Evolutionary conservation across 805 yeast genomes (phyloP).

Genomic region (Metschnikowia similis): DNA sequence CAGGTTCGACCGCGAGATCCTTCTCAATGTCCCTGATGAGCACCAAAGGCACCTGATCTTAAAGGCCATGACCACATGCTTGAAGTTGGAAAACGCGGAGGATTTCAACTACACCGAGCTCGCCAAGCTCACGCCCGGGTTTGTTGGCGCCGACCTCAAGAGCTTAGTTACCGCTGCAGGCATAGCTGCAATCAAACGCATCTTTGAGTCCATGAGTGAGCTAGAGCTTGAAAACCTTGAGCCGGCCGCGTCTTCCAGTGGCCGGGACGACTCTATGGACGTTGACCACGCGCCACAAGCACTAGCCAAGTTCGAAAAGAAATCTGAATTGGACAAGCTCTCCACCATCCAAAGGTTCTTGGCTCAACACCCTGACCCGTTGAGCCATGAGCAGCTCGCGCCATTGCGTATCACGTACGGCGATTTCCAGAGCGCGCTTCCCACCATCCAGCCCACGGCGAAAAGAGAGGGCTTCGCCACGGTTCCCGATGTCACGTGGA

Average conservation of each 20-base stretch:
- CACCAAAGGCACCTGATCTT: conserved; percentile 71
- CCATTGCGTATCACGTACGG: conserved; percentile 71
- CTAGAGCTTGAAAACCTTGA: conserved; percentile 21
- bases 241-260: neutral
- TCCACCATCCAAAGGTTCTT: conserved; percentile 75
- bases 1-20: conserved; percentile 90
- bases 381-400: conserved; percentile 68
- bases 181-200: conserved; percentile 86
- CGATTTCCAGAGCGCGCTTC: conserved; percentile 82
- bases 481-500: conserved; percentile 96
- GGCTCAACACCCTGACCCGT: conserved; percentile 69
- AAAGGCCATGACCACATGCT: conserved; percentile 60
- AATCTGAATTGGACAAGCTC: conserved; percentile 32
- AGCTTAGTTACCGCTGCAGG: conserved; percentile 96
- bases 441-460: conserved; percentile 94
- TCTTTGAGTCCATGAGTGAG: conserved; percentile 59
- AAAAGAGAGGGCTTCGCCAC: conserved; percentile 98
- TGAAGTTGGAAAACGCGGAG: conserved; percentile 57
- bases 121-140: conserved; percentile 95
- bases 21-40: conserved; percentile 93
- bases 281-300: conserved; percentile 19
- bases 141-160: conserved; percentile 94
- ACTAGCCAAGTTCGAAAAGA: conserved; percentile 24
- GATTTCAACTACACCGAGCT: conserved; percentile 61
- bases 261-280: conserved; percentile 27